These are phyloP conservation scores for Rutstroemia sp. DNA, from an alignment of 2,329 filamentous ascomycete genomes.

Conservation along the genomic window DNA sequence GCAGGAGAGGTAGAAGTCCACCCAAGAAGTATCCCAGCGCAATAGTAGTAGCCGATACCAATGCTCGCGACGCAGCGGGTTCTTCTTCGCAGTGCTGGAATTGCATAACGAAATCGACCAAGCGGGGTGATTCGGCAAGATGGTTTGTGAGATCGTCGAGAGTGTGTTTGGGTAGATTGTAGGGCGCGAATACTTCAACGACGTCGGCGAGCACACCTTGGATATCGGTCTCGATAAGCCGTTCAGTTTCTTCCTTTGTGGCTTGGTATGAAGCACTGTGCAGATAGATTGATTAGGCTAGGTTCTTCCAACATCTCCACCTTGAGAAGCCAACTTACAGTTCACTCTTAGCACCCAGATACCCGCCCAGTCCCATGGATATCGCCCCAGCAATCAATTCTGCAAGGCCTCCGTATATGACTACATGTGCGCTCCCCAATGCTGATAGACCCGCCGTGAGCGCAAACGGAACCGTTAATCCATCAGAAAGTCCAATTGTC, in stretches of 20 bases:
- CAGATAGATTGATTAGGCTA: slow-evolving; percentile 12
- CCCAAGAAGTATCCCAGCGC: slow-evolving; percentile 49
- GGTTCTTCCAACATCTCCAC: background rate
- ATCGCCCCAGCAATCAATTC: slow-evolving; percentile 55
- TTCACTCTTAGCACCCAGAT: slow-evolving; percentile 46
- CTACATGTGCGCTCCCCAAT: slow-evolving; percentile 43
- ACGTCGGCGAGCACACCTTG: slow-evolving; percentile 24
- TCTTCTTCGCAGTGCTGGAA: slow-evolving; percentile 29
- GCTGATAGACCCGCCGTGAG: slow-evolving; percentile 49
- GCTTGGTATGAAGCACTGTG: slow-evolving; percentile 28
- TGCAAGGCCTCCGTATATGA: slow-evolving; percentile 52
- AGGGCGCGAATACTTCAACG: slow-evolving; percentile 30
- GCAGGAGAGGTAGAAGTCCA: slow-evolving; percentile 47
- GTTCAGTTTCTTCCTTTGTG: slow-evolving; percentile 22
- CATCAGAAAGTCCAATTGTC: slow-evolving; percentile 55
- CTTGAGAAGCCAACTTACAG: slow-evolving; percentile 20
- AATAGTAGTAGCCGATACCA: slow-evolving; percentile 45
- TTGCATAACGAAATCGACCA: slow-evolving; percentile 35
- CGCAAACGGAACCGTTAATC: slow-evolving; percentile 56
- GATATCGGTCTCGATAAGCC: slow-evolving; percentile 22
- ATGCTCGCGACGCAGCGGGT: slow-evolving; percentile 27
- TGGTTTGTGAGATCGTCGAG: slow-evolving; percentile 30
- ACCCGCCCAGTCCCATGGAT: slow-evolving; percentile 56
- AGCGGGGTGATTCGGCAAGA: slow-evolving; percentile 26
- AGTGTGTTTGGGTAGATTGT: slow-evolving; percentile 26